Evolutionary conservation across 352 stramenopile genomes (phyloP).

Genomic region (Aphanomyces cochlioides): DNA sequence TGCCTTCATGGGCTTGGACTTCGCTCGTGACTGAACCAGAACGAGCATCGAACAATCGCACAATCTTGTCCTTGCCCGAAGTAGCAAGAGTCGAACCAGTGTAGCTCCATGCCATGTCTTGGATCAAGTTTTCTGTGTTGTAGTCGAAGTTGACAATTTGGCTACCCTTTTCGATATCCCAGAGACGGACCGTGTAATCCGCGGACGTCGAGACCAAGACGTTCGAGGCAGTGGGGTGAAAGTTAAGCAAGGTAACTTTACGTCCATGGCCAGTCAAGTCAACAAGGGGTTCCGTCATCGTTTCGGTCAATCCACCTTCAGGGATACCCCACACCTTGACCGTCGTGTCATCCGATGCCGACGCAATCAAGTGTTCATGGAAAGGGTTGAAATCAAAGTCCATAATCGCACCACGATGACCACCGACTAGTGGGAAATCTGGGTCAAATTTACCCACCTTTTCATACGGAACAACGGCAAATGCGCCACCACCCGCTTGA

Average conservation of each 20-base stretch:
- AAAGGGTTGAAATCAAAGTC: conserved; percentile 99
- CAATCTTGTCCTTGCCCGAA: conserved; percentile 98
- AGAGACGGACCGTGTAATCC: conserved; percentile 97
- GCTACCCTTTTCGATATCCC: conserved; percentile 96
- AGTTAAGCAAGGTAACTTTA: conserved; percentile 97
- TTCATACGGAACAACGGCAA: conserved; percentile 93
- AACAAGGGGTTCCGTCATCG: conserved; percentile 94
- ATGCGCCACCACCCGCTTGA: conserved; percentile 80
- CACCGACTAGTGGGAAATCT: conserved; percentile 92
- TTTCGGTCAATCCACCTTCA: conserved; percentile 90
- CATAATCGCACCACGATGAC: conserved; percentile 94
- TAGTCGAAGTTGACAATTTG: conserved; percentile 87
- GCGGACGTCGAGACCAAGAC: conserved; percentile 93
- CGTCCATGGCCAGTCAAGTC: conserved; percentile 93
- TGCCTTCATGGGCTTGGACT: conserved; percentile 91
- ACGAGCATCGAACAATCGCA: conserved; percentile 95
- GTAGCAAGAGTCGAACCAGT: conserved; percentile 92
- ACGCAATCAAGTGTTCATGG: conserved; percentile 94
- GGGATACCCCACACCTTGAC: conserved; percentile 98
- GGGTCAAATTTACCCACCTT: conserved; percentile 93
- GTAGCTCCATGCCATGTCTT: conserved; percentile 98
- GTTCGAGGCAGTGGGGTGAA: conserved; percentile 97
- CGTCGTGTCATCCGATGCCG: conserved; percentile 95
- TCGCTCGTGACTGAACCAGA: conserved; percentile 59
- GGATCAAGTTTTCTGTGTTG: conserved; percentile 89